Evolutionary conservation across 495 filamentous ascomycete genomes (phyloP).

Genomic region (Hypoxylon cercidicola): DNA sequence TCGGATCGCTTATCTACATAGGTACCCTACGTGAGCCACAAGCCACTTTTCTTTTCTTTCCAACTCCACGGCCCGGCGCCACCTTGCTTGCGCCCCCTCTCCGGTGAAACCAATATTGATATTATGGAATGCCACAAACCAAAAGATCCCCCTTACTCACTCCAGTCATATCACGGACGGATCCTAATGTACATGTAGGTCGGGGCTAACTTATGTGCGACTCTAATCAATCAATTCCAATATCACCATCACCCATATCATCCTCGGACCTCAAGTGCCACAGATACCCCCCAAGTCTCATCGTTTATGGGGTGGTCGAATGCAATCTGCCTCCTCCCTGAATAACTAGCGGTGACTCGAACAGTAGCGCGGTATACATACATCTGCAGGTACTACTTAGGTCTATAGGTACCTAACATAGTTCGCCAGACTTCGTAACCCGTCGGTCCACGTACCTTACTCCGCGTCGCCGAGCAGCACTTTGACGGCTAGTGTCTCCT

Average conservation of each 20-base stretch:
- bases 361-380: constrained; percentile 6
- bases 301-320: constrained; percentile 31
- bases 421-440: too few relatives aligned
- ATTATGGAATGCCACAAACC: constrained; percentile 17
- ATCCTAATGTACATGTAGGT: constrained; percentile 10
- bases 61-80: constrained; percentile 1
- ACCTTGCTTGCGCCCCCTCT: constrained; percentile 3
- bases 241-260: constrained; percentile 19
- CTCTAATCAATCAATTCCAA: constrained; percentile 10
- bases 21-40: constrained; percentile 27
- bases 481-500: too few relatives aligned
- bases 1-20: constrained; percentile 1
- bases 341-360: constrained; percentile 14
- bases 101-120: neutral
- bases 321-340: constrained; percentile 16
- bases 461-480: too few relatives aligned
- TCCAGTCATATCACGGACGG: constrained; percentile 4
- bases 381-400: constrained; percentile 15
- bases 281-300: constrained; percentile 7
- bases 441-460: too few relatives aligned
- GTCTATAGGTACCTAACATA: neutral
- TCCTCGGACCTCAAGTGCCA: constrained; percentile 28
- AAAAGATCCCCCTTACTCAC: constrained; percentile 13
- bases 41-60: neutral
- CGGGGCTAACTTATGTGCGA: constrained; percentile 23